Conservation (phyloP, 2,329 filamentous ascomycete species). For the Fusarium fracticaudum region DNA sequence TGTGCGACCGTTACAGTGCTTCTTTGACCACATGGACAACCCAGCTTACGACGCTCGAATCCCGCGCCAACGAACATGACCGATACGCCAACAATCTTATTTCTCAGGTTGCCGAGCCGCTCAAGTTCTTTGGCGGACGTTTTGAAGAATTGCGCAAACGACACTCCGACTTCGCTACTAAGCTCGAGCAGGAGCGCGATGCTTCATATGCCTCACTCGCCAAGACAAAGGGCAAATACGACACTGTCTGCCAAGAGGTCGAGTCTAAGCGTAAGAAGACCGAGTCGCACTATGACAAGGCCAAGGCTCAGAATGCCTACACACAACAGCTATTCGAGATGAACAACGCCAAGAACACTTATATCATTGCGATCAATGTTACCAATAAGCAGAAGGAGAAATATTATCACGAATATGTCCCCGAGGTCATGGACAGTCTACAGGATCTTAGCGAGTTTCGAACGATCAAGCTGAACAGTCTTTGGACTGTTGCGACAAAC, state of each 20-base stretch:
- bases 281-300: conserved; percentile 92
- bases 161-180: conserved; percentile 87
- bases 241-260: conserved; percentile 91
- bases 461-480: conserved; percentile 80
- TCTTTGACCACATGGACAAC: conserved; percentile 97
- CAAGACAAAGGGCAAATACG: conserved; percentile 94
- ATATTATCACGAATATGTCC: conserved; percentile 97
- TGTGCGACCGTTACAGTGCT: conserved; percentile 64
- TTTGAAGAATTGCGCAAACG: conserved; percentile 95
- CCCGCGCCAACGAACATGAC: conserved; percentile 88
- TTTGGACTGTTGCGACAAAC: conserved; percentile 84
- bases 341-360: conserved; percentile 99
- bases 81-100: conserved; percentile 82
- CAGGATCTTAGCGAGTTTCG: conserved; percentile 94
- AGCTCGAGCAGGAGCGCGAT: conserved; percentile 90
- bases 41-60: conserved; percentile 89
- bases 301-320: conserved; percentile 90
- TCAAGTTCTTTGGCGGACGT: conserved; percentile 76
- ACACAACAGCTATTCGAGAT: conserved; percentile 93
- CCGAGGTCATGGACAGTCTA: conserved; percentile 90
- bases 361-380: conserved; percentile 93
- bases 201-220: conserved; percentile 83
- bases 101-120: conserved; percentile 82
- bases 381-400: conserved; percentile 98
- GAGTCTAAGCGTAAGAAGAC: conserved; percentile 95